Percentiles rank a stretch among this genome's conserved stretches.
phyloP scores from a whole-genome alignment of 257 asterid species.

The Voacanga thouarsii region DNA sequence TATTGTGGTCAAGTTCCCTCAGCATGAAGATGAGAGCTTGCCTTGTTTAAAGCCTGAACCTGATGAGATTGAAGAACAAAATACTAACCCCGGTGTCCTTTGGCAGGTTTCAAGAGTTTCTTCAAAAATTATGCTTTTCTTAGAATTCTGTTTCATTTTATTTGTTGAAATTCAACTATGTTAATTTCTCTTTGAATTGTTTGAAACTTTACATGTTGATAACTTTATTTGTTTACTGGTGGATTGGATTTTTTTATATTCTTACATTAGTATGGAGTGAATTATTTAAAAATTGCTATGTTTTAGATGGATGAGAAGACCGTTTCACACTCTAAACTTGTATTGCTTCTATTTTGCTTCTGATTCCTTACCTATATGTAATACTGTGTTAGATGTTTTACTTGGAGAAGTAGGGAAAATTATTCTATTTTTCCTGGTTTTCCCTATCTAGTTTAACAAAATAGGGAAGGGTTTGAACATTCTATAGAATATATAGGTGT shows the following conservation, averaged over 20 bases:
- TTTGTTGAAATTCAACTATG: neutral
- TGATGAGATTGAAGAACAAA: neutral
- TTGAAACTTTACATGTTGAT: neutral
- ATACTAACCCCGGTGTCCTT: conserved; percentile 4
- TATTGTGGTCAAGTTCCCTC: neutral
- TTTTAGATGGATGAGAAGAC: neutral
- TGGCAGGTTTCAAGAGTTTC: conserved; percentile 7
- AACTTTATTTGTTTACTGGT: neutral
- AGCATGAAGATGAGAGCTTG: neutral
- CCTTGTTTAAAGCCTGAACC: neutral
- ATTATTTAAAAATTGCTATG: neutral
- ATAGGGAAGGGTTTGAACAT: neutral
- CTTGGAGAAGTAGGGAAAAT: neutral
- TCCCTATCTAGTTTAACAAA: neutral
- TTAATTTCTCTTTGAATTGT: neutral
- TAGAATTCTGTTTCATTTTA: neutral
- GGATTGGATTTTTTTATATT: neutral
- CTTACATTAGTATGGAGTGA: neutral
- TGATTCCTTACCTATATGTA: neutral
- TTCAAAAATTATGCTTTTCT: neutral
- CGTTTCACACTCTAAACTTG: neutral
- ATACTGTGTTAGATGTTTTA: neutral
- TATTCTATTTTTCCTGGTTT: neutral
- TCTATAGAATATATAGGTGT: neutral
- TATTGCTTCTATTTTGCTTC: neutral